Evolutionary conservation across 176 grass and related monocot species (phyloP).

Genomic region (Aegilops tauschii): DNA sequence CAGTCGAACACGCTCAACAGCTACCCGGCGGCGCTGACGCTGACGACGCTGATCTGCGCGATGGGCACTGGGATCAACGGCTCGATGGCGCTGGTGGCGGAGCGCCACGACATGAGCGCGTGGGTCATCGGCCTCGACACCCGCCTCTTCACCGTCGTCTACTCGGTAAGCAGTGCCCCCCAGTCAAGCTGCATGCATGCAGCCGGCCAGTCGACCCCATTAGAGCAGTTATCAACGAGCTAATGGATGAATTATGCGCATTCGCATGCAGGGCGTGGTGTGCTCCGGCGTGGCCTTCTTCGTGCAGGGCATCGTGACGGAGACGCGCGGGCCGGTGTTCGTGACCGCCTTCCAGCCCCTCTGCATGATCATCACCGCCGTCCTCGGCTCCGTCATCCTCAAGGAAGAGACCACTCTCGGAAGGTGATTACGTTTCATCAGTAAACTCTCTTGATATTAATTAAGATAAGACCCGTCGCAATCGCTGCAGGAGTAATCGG

Average conservation of each 20-base stretch:
- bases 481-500: neutral
- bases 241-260: neutral
- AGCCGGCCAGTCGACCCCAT: too few relatives aligned
- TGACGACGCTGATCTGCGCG: constrained; percentile 66
- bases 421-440: constrained; percentile 40
- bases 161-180: constrained; percentile 40
- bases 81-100: constrained; percentile 55
- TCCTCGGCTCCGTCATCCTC: constrained; percentile 71
- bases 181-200: too few relatives aligned
- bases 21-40: constrained; percentile 75
- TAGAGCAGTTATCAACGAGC: too few relatives aligned
- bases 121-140: constrained; percentile 86
- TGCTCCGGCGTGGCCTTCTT: constrained; percentile 92
- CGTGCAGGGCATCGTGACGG: constrained; percentile 79
- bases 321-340: constrained; percentile 84
- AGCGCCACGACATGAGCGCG: constrained; percentile 47
- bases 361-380: constrained; percentile 83
- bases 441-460: neutral
- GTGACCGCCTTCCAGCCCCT: constrained; percentile 94
- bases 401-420: constrained; percentile 84
- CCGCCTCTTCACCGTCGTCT: constrained; percentile 80
- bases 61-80: constrained; percentile 49
- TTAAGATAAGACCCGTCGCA: neutral
- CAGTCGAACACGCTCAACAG: constrained; percentile 73
- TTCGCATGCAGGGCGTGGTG: constrained; percentile 66